These are phyloP conservation scores for Tuber aestivum DNA, from an alignment of 495 filamentous ascomycete species.

Conservation along the genomic window DNA sequence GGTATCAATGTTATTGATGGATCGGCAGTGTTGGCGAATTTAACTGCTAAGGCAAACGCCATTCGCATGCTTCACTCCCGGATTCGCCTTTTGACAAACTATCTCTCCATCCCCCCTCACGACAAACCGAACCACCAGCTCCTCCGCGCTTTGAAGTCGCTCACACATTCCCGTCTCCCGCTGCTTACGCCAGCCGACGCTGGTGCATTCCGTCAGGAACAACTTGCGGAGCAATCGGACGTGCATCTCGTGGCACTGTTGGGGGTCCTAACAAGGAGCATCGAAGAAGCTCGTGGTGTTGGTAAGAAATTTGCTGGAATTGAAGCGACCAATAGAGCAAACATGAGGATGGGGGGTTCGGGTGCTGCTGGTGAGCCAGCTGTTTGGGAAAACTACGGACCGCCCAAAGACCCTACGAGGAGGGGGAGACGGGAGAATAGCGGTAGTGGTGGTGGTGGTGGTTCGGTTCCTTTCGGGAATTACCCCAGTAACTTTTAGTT, in stretches of 20 bases:
- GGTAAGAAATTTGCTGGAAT: constrained; percentile 67
- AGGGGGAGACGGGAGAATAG: constrained; percentile 20
- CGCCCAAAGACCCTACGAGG: constrained; percentile 8
- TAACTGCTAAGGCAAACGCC: constrained; percentile 84
- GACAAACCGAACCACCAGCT: constrained; percentile 48
- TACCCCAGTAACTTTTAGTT: constrained; percentile 26
- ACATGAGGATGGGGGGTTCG: constrained; percentile 18
- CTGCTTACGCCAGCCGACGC: constrained; percentile 54
- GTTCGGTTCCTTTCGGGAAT: constrained; percentile 8
- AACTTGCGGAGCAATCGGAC: constrained; percentile 65
- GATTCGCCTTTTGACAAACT: constrained; percentile 72
- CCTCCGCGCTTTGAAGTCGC: constrained; percentile 60
- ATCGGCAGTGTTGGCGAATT: constrained; percentile 55
- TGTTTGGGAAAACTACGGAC: constrained; percentile 10
- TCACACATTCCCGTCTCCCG: constrained; percentile 56
- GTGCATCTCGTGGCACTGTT: constrained; percentile 68
- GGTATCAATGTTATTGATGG: neutral
- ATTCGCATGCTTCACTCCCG: constrained; percentile 84
- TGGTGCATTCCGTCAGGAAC: constrained; percentile 53
- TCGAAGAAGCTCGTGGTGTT: constrained; percentile 60
- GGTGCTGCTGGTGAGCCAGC: constrained; percentile 6
- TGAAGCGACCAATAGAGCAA: constrained; percentile 47
- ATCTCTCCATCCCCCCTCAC: constrained; percentile 64
- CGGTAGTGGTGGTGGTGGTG: constrained; percentile 10
- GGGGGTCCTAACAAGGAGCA: constrained; percentile 59